Evolutionary conservation across 2,329 filamentous ascomycete species (phyloP), one percentile per base, ranked within the genome.

Genomic region (Aspergillus sp.): DNA sequence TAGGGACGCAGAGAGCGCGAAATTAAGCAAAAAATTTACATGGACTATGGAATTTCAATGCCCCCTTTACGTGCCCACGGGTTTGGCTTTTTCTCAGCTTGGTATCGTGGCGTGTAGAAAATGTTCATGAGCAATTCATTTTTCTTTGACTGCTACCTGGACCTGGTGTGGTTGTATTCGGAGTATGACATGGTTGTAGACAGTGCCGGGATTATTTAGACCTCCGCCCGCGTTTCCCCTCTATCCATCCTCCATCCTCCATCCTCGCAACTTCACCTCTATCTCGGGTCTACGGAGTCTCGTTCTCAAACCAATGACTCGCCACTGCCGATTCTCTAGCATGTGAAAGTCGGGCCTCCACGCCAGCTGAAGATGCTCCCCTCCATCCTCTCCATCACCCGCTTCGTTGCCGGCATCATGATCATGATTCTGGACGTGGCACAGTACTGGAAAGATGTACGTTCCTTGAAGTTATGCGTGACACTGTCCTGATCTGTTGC

Each of bases 381-480:
- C 44, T 60, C 60, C 56, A 50, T 38, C 35, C 35, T 58, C 48
- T 52, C 57, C 14, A 44, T 71, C 47, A 66, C 61, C 55, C 55
- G 54, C 8, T 45, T 72, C 4, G 41, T 70, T 16, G 53, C 62
- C 33, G 67, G 70, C 11, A 66, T 86, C 52, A 81, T 80, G 73
- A 77, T 76, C 56, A 78, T 88, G 72, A 65, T 87, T 33, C 66
- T 83, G 32, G 84, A 88, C 56, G 83, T 88, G 45, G 70, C 79
- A 53, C 70, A 76, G 41, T 88, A 85, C 66, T 88, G 84, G 84
- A 78, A 79, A 67, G 75, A 77, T 67, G 85, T 87, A 70, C 58
- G 71, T 24, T n/a, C 13, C n/a, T 45, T 13, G 11, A 9, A 20
- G 8, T 9, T 9, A 36, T 14, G 8, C 6, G 3, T 19, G 16